Evolutionary conservation across 345 rosid species (phyloP), one percentile per base, ranked within the genome.

Genomic region (Passiflora organensis): DNA sequence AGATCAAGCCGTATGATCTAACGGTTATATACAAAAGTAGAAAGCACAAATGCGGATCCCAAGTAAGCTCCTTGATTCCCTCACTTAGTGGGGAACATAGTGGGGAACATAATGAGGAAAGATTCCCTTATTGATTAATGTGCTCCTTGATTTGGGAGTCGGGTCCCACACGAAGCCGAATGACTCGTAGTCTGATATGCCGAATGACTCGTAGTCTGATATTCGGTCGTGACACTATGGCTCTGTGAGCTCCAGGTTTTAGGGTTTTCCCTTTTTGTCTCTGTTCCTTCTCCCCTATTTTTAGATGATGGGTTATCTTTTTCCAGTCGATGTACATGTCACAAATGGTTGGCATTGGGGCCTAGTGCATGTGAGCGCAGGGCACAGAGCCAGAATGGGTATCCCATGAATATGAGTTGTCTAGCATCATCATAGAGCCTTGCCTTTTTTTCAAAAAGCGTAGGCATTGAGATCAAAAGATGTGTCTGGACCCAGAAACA

Each of bases 331-430:
- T n/a, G n/a, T 28, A 28, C 8, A 55, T n/a, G 48, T 36, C 56
- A 19, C 43, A 13, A 4, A 14, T 55, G 37, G 59, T 10, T 55
- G 48, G 12, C 21, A 32, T 18, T 14, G 57, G 56, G 64, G 42
- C 50, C 25, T 10, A 13, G 32, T n/a, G 67, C 83, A 78, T 67
- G 80, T 78, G 80, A 69, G 16, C 17, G 70, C 32, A 16, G 39
- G 16, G 37, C 36, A 10, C 10, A 43, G 25, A 16, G 17, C 39
- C 48, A 55, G 17, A 13, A 37, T n/a, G 37, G 55, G 37, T 6
- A 60, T 38, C 74, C 59, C 17, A 57, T 48, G 61, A 39, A 6
- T 13, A 6, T 67, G 80, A 70, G 84, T 66, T 79, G 84, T 60
- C 65, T 3, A 16, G 49, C 81, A 73, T 61, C 34, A 28, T 28